These are phyloP conservation scores for Cardamine chenopodiifolia DNA, from an alignment of 345 rosid species.

Conservation along the genomic window DNA sequence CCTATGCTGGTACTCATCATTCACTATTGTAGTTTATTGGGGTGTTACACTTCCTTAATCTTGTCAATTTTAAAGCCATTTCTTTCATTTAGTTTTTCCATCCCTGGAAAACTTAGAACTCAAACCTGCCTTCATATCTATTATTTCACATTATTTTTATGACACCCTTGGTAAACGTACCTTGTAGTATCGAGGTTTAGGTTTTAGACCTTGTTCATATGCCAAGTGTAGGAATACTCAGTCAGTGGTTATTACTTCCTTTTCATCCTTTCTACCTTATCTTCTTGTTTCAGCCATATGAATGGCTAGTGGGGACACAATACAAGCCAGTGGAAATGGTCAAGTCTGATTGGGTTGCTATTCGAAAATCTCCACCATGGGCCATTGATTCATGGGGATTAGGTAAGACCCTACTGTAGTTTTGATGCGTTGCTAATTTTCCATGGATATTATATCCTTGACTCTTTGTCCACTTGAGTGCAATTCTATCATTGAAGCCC, in stretches of 20 bases:
- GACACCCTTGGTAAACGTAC: conserved; percentile 3
- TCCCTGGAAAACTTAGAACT: not conserved
- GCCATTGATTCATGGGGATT: conserved; percentile 99
- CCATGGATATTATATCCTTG: not conserved
- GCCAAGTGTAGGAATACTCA: conserved; percentile 11
- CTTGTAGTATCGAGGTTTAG: not conserved
- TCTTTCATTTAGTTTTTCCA: not conserved
- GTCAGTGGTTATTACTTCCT: conserved; percentile 1
- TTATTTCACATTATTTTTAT: not conserved
- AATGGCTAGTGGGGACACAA: conserved; percentile 93
- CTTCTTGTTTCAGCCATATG: conserved; percentile 68
- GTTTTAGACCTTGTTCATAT: conserved; percentile 19
- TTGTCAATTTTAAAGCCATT: conserved; percentile 8
- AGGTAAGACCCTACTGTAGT: conserved; percentile 55
- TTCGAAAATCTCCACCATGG: conserved; percentile 97
- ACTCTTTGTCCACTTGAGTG: conserved; percentile 13
- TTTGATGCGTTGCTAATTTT: not conserved
- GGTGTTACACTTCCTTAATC: not conserved
- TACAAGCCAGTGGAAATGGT: conserved; percentile 89
- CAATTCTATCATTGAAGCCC: conserved; percentile 4
- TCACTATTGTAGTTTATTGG: conserved; percentile 9
- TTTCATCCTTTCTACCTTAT: conserved; percentile 25
- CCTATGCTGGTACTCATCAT: conserved; percentile 88
- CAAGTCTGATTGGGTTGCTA: conserved; percentile 88
- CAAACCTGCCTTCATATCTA: not conserved